phyloP scores from a whole-genome alignment of 2,329 filamentous ascomycete genomes.

The Dothiorella sarmentorum region DNA sequence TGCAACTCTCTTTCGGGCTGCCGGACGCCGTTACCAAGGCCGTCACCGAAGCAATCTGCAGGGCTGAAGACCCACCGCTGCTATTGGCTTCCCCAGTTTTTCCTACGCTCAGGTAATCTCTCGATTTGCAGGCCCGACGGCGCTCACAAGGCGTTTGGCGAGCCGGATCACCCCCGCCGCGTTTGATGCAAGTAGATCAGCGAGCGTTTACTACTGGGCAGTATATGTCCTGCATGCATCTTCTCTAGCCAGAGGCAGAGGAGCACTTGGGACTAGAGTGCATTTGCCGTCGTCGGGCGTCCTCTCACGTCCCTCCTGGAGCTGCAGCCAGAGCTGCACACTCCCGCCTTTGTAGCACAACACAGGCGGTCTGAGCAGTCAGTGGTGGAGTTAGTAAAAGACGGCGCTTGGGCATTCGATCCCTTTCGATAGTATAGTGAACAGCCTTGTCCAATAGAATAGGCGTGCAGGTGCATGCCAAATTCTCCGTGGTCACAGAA shows the following conservation, averaged over 20 bases:
- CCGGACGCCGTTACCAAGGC: neutral
- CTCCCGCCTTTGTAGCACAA: neutral
- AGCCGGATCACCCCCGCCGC: constrained; percentile 4
- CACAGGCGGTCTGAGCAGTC: neutral
- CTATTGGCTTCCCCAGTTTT: constrained; percentile 19
- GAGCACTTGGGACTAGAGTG: neutral
- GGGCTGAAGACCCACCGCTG: constrained; percentile 17
- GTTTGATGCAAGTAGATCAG: constrained; percentile 2
- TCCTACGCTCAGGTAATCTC: constrained; percentile 13
- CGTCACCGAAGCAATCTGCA: constrained; percentile 16
- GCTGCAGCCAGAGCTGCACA: neutral
- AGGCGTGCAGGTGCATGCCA: neutral
- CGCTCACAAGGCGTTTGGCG: constrained; percentile 9
- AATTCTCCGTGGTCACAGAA: neutral
- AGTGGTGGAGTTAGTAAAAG: neutral
- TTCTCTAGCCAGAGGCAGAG: neutral
- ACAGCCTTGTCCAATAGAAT: neutral
- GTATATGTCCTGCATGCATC: neutral
- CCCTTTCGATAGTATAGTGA: neutral
- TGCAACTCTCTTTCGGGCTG: neutral
- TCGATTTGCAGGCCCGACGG: constrained; percentile 10
- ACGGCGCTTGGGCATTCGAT: neutral
- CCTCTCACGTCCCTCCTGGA: neutral
- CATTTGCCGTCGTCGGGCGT: neutral
- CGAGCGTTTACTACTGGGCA: neutral